Conservation (phyloP, 306 rosid genomes). For the Quercus wislizeni region DNA sequence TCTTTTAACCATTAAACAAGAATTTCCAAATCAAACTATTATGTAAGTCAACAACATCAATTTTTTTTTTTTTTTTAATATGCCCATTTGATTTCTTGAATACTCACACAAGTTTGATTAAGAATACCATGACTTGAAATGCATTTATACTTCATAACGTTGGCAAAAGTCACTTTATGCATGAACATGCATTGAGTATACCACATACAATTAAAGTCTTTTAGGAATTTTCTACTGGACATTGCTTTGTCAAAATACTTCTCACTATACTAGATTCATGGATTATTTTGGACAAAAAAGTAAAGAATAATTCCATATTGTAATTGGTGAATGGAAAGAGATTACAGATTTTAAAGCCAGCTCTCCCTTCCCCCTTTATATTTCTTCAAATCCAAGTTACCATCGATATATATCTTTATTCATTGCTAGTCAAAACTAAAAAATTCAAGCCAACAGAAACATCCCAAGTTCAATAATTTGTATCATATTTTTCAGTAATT, state of each 20-base stretch:
- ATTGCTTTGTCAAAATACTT: background rate
- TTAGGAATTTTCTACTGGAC: background rate
- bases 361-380: background rate
- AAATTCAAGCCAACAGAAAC: no score
- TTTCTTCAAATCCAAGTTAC: background rate
- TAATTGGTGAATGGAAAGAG: background rate
- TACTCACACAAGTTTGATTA: constrained; percentile 13
- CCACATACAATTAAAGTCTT: background rate
- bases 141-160: background rate
- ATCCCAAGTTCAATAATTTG: no score
- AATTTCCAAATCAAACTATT: background rate
- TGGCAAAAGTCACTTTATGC: constrained; percentile 14
- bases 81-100: constrained; percentile 9
- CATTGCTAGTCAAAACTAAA: no score
- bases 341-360: background rate
- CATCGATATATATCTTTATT: no score
- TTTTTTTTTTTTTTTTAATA: background rate
- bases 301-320: background rate
- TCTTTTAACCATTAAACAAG: constrained; percentile 1
- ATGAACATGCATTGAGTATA: background rate
- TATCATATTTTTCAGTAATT: no score
- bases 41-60: background rate
- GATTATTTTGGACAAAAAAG: background rate
- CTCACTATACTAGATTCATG: background rate
- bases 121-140: background rate